phyloP scores from a whole-genome alignment of 257 asterid genomes.

The Nicotiana obtusifolia region DNA sequence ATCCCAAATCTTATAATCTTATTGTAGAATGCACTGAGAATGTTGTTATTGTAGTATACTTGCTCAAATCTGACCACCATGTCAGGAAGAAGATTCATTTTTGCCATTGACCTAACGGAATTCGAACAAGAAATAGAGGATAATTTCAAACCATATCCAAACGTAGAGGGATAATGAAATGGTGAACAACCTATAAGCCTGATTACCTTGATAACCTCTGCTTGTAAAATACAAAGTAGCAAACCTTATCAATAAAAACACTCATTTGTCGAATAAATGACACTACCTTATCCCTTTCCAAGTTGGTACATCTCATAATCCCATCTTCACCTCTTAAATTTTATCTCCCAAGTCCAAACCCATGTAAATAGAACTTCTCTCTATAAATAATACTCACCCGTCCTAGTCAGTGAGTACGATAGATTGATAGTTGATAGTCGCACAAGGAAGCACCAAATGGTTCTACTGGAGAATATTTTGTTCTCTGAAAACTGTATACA shows the following conservation, averaged over 20 bases:
- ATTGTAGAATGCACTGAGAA: too few relatives aligned
- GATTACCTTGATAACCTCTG: neutral
- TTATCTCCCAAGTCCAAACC: neutral
- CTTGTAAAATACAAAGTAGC: neutral
- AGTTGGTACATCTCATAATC: neutral
- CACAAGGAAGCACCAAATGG: too few relatives aligned
- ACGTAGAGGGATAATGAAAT: neutral
- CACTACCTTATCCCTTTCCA: neutral
- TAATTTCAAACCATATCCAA: neutral
- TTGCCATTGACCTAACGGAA: too few relatives aligned
- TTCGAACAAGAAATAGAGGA: neutral
- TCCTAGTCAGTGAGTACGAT: too few relatives aligned
- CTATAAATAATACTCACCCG: too few relatives aligned
- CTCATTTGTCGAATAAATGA: neutral
- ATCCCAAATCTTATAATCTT: too few relatives aligned
- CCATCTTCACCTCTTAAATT: neutral
- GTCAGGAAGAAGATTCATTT: too few relatives aligned
- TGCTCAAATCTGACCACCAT: too few relatives aligned
- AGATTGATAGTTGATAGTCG: too few relatives aligned
- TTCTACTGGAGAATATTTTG: too few relatives aligned
- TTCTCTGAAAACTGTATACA: neutral
- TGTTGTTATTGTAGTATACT: too few relatives aligned
- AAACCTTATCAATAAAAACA: neutral
- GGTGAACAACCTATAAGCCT: neutral
- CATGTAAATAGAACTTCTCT: neutral